phyloP scores from a whole-genome alignment of 768 basidiomycete species.

The Pulveroboletus frians region DNA sequence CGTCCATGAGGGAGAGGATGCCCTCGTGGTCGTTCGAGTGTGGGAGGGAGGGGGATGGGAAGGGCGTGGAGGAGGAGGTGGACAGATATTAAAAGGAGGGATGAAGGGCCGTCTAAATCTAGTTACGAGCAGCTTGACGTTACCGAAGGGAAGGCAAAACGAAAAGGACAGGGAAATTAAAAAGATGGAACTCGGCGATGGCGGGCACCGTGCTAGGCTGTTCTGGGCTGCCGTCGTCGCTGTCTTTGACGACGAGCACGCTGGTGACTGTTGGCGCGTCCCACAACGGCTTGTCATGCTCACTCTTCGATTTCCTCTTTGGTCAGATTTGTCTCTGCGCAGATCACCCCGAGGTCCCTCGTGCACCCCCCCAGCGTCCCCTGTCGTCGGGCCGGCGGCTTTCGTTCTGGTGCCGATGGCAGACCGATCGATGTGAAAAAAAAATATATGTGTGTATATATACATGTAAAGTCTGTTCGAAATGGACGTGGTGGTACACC shows the following conservation, averaged over 20 bases:
- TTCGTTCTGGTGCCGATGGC: slow-evolving; percentile 26
- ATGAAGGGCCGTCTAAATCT: slow-evolving; percentile 29
- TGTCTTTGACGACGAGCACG: slow-evolving; percentile 12
- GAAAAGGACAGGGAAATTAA: slow-evolving; percentile 16
- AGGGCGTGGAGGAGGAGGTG: slow-evolving; percentile 1
- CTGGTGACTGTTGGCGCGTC: slow-evolving; percentile 1
- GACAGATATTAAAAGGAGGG: slow-evolving; percentile 24
- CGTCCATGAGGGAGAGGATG: slow-evolving; percentile 32
- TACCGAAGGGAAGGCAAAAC: slow-evolving; percentile 18
- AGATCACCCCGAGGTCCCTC: slow-evolving; percentile 18
- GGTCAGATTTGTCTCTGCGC: slow-evolving; percentile 18
- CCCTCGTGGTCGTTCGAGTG: not conserved
- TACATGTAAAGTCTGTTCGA: not conserved
- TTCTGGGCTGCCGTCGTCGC: not conserved
- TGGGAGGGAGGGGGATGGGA: not conserved
- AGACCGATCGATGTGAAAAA: slow-evolving; percentile 13
- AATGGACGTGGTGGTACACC: not conserved
- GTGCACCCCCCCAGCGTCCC: slow-evolving; percentile 21
- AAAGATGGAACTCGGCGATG: slow-evolving; percentile 3
- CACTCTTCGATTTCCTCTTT: slow-evolving; percentile 10
- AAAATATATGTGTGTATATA: slow-evolving; percentile 3
- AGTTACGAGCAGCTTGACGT: slow-evolving; percentile 23
- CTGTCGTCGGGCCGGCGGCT: slow-evolving; percentile 33
- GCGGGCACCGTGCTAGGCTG: not conserved
- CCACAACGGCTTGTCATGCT: not conserved